phyloP scores from a whole-genome alignment of 345 rosid genomes.

The Salix koriyanagi region DNA sequence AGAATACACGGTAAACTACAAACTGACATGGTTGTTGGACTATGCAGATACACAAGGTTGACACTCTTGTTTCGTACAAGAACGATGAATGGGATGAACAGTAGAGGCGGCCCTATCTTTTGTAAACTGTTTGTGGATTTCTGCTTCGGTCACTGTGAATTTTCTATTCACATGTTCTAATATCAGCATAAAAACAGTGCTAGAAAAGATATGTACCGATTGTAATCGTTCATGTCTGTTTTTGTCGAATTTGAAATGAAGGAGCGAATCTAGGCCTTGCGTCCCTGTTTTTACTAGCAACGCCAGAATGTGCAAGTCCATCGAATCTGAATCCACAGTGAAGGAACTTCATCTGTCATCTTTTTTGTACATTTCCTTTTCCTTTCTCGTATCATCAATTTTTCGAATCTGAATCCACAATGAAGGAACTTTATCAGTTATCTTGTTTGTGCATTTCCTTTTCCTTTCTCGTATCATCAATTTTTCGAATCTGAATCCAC shows the following conservation, averaged over 20 bases:
- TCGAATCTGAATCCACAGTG: no score
- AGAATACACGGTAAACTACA: background rate
- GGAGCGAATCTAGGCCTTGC: background rate
- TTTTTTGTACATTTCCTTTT: no score
- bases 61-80: slow-evolving; percentile 93
- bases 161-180: slow-evolving; percentile 47
- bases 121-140: background rate
- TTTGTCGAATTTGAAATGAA: background rate
- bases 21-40: background rate
- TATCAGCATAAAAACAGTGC: background rate
- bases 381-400: no score
- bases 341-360: no score
- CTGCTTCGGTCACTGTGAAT: slow-evolving; percentile 35
- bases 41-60: slow-evolving; percentile 91
- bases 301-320: no score
- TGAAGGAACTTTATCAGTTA: no score
- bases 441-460: no score
- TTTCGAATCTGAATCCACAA: no score
- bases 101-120: slow-evolving; percentile 16
- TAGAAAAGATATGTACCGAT: background rate
- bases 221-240: background rate
- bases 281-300: background rate
- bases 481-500: no score
- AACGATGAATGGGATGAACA: slow-evolving; percentile 92
- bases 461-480: no score